phyloP scores from a whole-genome alignment of 192 early-diverging fungal genomes.

The Backusella morwellensis region DNA sequence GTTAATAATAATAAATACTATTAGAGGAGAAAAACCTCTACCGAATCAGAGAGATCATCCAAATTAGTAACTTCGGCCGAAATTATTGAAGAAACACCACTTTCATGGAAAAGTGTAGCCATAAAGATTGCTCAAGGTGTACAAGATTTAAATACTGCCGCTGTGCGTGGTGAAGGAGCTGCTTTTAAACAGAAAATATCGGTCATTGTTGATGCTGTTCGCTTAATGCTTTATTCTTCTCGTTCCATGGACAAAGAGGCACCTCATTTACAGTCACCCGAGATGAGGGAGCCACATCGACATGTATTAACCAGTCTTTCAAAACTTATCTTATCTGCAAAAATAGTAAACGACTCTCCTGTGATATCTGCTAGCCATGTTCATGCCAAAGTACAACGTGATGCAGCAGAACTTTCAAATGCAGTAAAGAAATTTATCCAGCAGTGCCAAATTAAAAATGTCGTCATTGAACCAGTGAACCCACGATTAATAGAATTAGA shows the following conservation, averaged over 20 bases:
- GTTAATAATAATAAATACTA: not conserved
- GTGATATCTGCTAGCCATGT: slow-evolving; percentile 29
- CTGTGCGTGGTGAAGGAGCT: slow-evolving; percentile 1
- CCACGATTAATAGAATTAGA: slow-evolving; percentile 24
- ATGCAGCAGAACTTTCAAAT: slow-evolving; percentile 73
- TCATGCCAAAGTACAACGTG: slow-evolving; percentile 70
- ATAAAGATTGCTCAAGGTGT: slow-evolving; percentile 21
- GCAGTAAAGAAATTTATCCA: slow-evolving; percentile 75
- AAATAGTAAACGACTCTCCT: slow-evolving; percentile 71
- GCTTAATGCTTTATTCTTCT: slow-evolving; percentile 84
- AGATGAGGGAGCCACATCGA: slow-evolving; percentile 70
- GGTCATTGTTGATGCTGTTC: slow-evolving; percentile 73
- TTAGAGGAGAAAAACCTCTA: not conserved
- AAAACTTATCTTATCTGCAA: slow-evolving; percentile 84
- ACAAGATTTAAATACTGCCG: slow-evolving; percentile 19
- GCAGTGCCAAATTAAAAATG: slow-evolving; percentile 35
- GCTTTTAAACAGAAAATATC: slow-evolving; percentile 7
- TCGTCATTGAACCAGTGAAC: slow-evolving; percentile 41
- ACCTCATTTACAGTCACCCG: slow-evolving; percentile 59
- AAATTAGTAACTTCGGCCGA: slow-evolving; percentile 1
- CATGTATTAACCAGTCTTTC: slow-evolving; percentile 80
- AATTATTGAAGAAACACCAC: not conserved
- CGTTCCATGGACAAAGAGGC: slow-evolving; percentile 72
- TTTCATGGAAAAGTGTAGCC: slow-evolving; percentile 21
- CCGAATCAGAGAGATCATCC: not conserved